Base-by-base conservation (phyloP, 768 basidiomycete species). In the Tricholoma bakamatsutake region DNA sequence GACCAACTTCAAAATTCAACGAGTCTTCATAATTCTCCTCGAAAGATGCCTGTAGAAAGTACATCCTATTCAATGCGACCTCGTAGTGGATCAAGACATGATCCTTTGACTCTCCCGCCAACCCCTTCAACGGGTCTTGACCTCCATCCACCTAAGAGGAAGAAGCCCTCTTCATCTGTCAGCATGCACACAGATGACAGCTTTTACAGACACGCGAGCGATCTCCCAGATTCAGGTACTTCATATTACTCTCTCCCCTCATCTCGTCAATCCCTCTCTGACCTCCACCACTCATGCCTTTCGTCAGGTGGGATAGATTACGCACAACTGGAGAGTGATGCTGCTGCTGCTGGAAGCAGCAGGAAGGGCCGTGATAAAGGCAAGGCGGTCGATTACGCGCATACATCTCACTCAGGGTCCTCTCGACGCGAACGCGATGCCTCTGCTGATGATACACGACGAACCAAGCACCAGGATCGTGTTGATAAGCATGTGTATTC, bases 71-170 rank as follows among this genome's bases (percentile, higher is more conserved):
- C 30, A n/a, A 7, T 24, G 13, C 30, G 49, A 35, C 18, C 33
- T 35, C 27, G 50, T 12, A 53, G 15, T n/a, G 24, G 51, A 39
- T n/a, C 46, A 33, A 53, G 33, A 34, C 39, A 39, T 4, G 46
- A 58, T 30, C 34, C 53, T 15, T 33, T 45, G 24, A 49, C 28
- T 21, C 13, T 45, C 24, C 18, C 57, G 40, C 31, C 17, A 35
- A 27, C 11, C 15, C 46, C 46, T 46, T 27, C 30, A 17, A 24
- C 51, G 30, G 46, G 34, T 18, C 30, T 47, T 5, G 35, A 21
- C 52, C 52, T 53, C 5, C 57, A 57, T 54, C 51, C 64, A 8
- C 50, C 63, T 13, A 69, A 65, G 54, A 61, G 66, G 49, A 67
- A 66, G 59, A 68, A 66, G 53, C 59, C 61, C 6, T 54, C 58